A percentile compares a stretch with the other conserved stretches of the same genome.
Evolutionary conservation across 2,329 filamentous ascomycete genomes (phyloP).

Genomic region (Aspergillus pseudoviridinutans): DNA sequence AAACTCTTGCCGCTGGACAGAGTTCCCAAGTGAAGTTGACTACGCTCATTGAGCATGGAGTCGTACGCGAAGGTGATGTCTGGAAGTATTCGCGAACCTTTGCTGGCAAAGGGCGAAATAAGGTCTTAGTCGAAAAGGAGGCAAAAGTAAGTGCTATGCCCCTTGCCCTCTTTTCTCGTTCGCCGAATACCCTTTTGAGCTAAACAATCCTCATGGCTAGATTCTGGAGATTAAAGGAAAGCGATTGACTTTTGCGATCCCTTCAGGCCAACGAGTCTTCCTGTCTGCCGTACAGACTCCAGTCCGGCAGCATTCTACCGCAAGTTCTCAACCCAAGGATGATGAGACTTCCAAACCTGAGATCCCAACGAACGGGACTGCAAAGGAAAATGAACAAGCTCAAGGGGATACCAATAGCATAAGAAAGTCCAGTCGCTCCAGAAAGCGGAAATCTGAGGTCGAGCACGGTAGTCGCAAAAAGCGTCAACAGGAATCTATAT

Average conservation of each 20-base stretch:
- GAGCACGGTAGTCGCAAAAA: slow-evolving; percentile 1
- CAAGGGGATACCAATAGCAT: not conserved
- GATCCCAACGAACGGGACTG: not conserved
- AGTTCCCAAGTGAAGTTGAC: slow-evolving; percentile 38
- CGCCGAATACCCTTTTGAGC: not conserved
- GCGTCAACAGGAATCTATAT: not conserved
- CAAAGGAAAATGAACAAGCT: not conserved
- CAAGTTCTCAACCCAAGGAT: not conserved
- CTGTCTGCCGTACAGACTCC: slow-evolving; percentile 15
- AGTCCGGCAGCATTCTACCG: not conserved
- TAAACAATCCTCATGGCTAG: slow-evolving; percentile 9
- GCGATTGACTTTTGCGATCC: slow-evolving; percentile 35
- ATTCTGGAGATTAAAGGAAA: slow-evolving; percentile 31
- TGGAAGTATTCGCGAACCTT: slow-evolving; percentile 37
- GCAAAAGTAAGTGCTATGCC: slow-evolving; percentile 30
- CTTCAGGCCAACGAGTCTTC: slow-evolving; percentile 36
- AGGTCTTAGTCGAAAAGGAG: slow-evolving; percentile 41
- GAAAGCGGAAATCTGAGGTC: slow-evolving; percentile 14
- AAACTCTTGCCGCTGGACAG: slow-evolving; percentile 37
- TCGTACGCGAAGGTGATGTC: slow-evolving; percentile 38
- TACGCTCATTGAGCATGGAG: slow-evolving; percentile 31
- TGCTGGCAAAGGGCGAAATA: slow-evolving; percentile 19
- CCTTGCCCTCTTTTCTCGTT: not conserved
- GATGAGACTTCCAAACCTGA: not conserved
- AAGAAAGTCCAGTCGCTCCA: slow-evolving; percentile 2